phyloP scores from a whole-genome alignment of 1,139 yeast species.

The Suhomyces guaymorum region DNA sequence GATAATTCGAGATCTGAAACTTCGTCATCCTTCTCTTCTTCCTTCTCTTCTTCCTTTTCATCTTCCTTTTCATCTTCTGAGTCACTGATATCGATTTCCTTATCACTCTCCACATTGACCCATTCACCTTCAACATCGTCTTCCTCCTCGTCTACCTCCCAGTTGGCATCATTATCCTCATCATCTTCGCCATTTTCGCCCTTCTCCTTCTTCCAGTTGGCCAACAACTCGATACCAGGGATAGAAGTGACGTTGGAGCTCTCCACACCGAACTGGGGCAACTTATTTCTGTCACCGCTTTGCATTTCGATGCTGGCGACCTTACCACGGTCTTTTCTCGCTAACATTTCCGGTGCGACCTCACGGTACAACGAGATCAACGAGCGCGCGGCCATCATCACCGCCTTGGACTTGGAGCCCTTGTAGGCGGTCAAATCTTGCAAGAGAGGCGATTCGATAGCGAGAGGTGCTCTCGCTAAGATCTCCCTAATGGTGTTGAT shows the following conservation, averaged over 20 bases:
- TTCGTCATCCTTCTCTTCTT: slow-evolving; percentile 44
- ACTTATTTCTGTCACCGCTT: slow-evolving; percentile 42
- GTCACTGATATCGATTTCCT: slow-evolving; percentile 56
- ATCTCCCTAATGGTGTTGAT: slow-evolving; percentile 92
- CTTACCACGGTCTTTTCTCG: slow-evolving; percentile 89
- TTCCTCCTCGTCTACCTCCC: slow-evolving; percentile 47
- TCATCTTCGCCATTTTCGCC: slow-evolving; percentile 48
- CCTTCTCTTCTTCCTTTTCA: slow-evolving; percentile 41
- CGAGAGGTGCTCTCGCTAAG: slow-evolving; percentile 87
- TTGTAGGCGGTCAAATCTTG: slow-evolving; percentile 90
- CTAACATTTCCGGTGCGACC: slow-evolving; percentile 93
- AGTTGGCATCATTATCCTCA: slow-evolving; percentile 40
- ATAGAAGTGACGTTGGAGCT: slow-evolving; percentile 61
- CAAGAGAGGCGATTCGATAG: slow-evolving; percentile 80
- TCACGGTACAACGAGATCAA: slow-evolving; percentile 85
- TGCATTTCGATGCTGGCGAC: slow-evolving; percentile 78
- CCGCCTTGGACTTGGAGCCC: slow-evolving; percentile 91
- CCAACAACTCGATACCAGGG: slow-evolving; percentile 87
- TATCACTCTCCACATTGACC: slow-evolving; percentile 60
- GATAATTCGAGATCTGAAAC: slow-evolving; percentile 37
- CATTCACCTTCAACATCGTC: slow-evolving; percentile 65
- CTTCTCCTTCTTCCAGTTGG: slow-evolving; percentile 81
- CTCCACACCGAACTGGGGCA: slow-evolving; percentile 76
- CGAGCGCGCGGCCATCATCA: slow-evolving; percentile 92
- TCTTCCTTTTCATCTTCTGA: slow-evolving; percentile 44